Evolutionary conservation across 148 eudicot species (phyloP).

Genomic region (Nyssa sinensis): DNA sequence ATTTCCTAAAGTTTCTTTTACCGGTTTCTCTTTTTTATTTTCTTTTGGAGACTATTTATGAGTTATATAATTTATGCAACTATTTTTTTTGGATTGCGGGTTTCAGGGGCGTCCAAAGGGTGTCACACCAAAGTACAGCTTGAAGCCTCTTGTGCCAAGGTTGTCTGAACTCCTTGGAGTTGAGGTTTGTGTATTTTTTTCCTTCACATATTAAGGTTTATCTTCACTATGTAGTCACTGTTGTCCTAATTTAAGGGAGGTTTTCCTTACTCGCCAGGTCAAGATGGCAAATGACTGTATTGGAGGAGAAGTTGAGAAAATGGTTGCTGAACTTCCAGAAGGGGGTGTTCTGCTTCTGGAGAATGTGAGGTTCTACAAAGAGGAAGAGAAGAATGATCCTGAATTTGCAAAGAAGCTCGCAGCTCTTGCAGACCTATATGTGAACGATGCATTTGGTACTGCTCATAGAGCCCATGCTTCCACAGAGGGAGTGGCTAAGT

Average conservation of each 20-base stretch:
- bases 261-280: conserved; percentile 45
- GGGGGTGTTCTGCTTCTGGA: conserved; percentile 94
- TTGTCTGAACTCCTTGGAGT: conserved; percentile 85
- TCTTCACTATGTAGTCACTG: too few relatives aligned
- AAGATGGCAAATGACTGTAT: conserved; percentile 88
- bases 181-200: conserved; percentile 43
- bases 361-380: conserved; percentile 89
- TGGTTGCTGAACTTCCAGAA: conserved; percentile 76
- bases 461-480: conserved; percentile 99
- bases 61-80: background rate
- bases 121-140: conserved; percentile 89
- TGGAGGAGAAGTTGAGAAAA: conserved; percentile 84
- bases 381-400: conserved; percentile 91
- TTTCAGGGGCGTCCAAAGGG: conserved; percentile 88
- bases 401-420: conserved; percentile 97
- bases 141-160: conserved; percentile 89
- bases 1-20: too few relatives aligned
- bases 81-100: background rate
- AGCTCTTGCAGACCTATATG: conserved; percentile 78
- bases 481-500: conserved; percentile 87
- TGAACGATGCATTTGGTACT: conserved; percentile 94
- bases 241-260: too few relatives aligned
- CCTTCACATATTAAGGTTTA: too few relatives aligned
- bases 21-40: too few relatives aligned
- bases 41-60: too few relatives aligned